These are phyloP conservation scores for Trichoderma brevicompactum DNA, from an alignment of 2,329 filamentous ascomycete genomes.

Conservation along the genomic window DNA sequence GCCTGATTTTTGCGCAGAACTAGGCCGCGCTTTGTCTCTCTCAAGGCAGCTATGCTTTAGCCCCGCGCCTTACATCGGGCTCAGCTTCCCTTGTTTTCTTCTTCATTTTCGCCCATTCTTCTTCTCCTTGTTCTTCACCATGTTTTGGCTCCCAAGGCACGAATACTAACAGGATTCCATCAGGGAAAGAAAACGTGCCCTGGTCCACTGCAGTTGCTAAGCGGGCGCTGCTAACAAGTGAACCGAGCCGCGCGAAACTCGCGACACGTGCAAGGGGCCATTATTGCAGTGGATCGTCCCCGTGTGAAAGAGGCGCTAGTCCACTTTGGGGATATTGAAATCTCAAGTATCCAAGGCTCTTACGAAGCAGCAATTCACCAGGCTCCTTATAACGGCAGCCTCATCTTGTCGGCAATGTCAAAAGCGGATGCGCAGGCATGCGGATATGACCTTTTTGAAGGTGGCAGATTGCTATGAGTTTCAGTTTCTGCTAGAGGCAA, in stretches of 20 bases:
- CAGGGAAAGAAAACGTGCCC: neutral
- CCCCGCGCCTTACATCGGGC: neutral
- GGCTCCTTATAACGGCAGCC: conserved; percentile 1
- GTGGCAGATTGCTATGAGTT: conserved; percentile 13
- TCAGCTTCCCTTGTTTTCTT: too few species aligned
- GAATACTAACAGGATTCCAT: neutral
- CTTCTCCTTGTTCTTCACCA: neutral
- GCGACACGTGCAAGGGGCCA: neutral
- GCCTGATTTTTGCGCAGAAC: too few species aligned
- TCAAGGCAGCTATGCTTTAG: too few species aligned
- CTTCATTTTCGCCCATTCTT: neutral
- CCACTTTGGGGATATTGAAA: neutral
- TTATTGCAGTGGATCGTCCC: conserved; percentile 22
- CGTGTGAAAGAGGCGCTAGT: conserved; percentile 1
- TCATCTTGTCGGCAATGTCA: conserved; percentile 4
- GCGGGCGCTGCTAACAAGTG: neutral
- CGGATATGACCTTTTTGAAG: conserved; percentile 3
- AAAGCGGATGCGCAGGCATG: conserved; percentile 10
- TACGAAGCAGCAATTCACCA: neutral
- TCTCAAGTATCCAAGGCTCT: neutral
- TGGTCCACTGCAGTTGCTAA: neutral
- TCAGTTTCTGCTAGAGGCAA: neutral
- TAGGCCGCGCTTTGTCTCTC: too few species aligned
- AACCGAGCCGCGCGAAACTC: conserved; percentile 15
- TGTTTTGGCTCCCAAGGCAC: neutral